Evolutionary conservation across 352 stramenopile species (phyloP).

Genomic region (Phytopythium mirpurense): DNA sequence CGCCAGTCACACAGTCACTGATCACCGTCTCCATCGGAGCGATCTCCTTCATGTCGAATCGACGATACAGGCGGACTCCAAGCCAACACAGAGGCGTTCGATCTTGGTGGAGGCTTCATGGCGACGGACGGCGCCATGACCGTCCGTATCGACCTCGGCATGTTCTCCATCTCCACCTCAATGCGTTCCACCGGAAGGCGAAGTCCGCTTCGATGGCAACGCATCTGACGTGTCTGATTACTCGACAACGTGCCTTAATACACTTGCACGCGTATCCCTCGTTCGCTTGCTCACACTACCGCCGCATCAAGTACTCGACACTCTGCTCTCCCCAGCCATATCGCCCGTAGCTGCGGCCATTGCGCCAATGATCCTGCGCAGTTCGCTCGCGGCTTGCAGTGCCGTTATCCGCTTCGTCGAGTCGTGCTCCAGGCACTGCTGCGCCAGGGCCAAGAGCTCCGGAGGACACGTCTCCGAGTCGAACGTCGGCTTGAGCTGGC

Average conservation of each 20-base stretch:
- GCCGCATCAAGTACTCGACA: too few relatives aligned
- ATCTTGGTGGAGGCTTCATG: constrained; percentile 7
- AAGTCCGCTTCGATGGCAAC: too few relatives aligned
- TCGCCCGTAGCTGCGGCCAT: background rate
- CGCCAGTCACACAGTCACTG: too few relatives aligned
- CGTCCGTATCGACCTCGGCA: constrained; percentile 5
- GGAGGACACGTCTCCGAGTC: constrained; percentile 17
- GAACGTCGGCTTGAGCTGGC: constrained; percentile 17
- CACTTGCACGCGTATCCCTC: too few relatives aligned
- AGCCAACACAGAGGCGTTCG: constrained; percentile 1
- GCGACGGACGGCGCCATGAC: constrained; percentile 3
- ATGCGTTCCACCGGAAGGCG: too few relatives aligned
- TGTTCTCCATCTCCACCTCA: constrained; percentile 5
- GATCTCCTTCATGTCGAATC: background rate
- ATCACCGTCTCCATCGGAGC: too few relatives aligned
- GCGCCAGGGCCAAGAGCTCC: constrained; percentile 21
- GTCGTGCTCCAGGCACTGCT: constrained; percentile 24
- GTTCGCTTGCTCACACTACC: too few relatives aligned
- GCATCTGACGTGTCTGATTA: background rate
- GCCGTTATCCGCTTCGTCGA: constrained; percentile 17
- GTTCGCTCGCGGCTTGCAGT: constrained; percentile 17
- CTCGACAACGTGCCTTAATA: background rate
- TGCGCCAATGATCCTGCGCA: constrained; percentile 25
- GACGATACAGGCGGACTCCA: constrained; percentile 2
- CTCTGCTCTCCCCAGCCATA: background rate